Conservation (phyloP, 306 rosid species). For the barrel medic (Medicago truncatula) region DNA sequence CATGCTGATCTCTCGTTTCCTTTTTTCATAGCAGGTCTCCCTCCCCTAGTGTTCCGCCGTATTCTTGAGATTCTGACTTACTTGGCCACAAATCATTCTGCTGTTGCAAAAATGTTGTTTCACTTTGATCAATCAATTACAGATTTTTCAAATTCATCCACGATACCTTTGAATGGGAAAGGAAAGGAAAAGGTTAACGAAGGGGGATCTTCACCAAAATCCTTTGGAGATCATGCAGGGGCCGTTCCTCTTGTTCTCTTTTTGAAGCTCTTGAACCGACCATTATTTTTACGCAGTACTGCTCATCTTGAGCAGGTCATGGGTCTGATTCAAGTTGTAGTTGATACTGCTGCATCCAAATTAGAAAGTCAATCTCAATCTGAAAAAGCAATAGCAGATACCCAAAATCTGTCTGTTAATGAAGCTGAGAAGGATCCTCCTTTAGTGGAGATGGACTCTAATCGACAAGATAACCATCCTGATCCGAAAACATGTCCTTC, state of each 20-base stretch:
- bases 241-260: slow-evolving; percentile 77
- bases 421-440: slow-evolving; percentile 70
- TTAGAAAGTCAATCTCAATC: slow-evolving; percentile 71
- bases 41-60: slow-evolving; percentile 90
- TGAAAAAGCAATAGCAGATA: slow-evolving; percentile 55
- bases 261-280: slow-evolving; percentile 82
- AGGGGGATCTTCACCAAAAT: slow-evolving; percentile 51
- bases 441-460: slow-evolving; percentile 60
- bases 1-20: slow-evolving; percentile 38
- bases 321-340: slow-evolving; percentile 87
- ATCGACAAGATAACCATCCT: slow-evolving; percentile 57
- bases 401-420: slow-evolving; percentile 52
- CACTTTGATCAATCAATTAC: slow-evolving; percentile 68
- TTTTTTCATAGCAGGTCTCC: slow-evolving; percentile 74
- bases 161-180: slow-evolving; percentile 67
- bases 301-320: slow-evolving; percentile 97
- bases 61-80: slow-evolving; percentile 82
- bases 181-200: slow-evolving; percentile 90
- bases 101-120: slow-evolving; percentile 87
- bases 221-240: slow-evolving; percentile 50
- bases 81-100: slow-evolving; percentile 89
- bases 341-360: slow-evolving; percentile 74
- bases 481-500: slow-evolving; percentile 59
- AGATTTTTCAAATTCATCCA: slow-evolving; percentile 54
- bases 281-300: slow-evolving; percentile 77